Evolutionary conservation across 2,329 filamentous ascomycete species (phyloP).

Genomic region (Myriosclerotinia curreyana): DNA sequence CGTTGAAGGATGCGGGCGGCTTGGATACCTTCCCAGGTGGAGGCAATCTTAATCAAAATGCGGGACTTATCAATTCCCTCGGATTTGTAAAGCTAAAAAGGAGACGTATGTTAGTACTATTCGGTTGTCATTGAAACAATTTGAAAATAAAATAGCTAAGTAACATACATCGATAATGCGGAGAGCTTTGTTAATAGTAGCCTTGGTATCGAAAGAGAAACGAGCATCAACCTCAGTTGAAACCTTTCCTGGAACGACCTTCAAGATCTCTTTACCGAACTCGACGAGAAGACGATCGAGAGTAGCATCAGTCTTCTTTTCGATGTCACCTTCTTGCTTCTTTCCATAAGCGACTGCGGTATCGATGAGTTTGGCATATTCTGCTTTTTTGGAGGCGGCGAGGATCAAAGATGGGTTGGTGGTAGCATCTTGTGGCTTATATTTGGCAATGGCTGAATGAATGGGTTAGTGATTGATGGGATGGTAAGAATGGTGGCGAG

Average conservation of each 20-base stretch:
- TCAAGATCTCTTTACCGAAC: conserved; percentile 96
- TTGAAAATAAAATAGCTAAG: background rate
- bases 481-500: conserved; percentile 1
- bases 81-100: conserved; percentile 81
- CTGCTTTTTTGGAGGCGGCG: conserved; percentile 94
- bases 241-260: conserved; percentile 97
- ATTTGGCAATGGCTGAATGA: conserved; percentile 84
- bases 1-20: conserved; percentile 94
- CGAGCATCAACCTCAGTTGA: conserved; percentile 97
- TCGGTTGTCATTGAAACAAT: background rate
- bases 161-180: conserved; percentile 85
- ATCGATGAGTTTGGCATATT: conserved; percentile 92
- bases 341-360: conserved; percentile 83
- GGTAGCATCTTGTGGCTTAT: conserved; percentile 99
- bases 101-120: background rate
- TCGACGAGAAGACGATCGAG: conserved; percentile 94
- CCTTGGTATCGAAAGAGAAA: conserved; percentile 93
- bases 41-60: conserved; percentile 97
- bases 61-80: conserved; percentile 90
- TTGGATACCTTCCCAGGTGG: conserved; percentile 99
- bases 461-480: conserved; percentile 24
- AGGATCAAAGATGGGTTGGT: conserved; percentile 99
- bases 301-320: conserved; percentile 82
- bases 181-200: conserved; percentile 90
- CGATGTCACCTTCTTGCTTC: conserved; percentile 62